These are phyloP conservation scores for Bretziella fagacearum DNA, from an alignment of 2,329 filamentous ascomycete genomes.

Conservation along the genomic window DNA sequence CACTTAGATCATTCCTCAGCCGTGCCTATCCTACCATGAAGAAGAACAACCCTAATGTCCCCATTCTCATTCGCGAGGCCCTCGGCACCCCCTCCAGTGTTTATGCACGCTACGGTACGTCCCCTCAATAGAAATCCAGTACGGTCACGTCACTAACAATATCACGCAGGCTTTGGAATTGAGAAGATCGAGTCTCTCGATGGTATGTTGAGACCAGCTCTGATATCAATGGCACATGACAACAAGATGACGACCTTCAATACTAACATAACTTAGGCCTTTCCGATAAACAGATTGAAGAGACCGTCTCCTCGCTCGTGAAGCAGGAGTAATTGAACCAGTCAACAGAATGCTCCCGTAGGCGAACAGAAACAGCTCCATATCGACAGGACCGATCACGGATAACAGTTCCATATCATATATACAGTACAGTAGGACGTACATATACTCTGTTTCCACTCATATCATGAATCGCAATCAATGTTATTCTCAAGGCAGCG, in stretches of 20 bases:
- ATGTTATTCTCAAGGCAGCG: too few relatives aligned
- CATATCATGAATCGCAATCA: too few relatives aligned
- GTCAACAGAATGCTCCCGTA: not conserved
- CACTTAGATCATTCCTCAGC: conserved; percentile 63
- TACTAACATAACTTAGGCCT: conserved; percentile 24
- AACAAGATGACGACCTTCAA: not conserved
- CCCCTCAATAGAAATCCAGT: too few relatives aligned
- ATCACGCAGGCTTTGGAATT: conserved; percentile 32
- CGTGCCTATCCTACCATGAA: conserved; percentile 97
- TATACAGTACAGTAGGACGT: not conserved
- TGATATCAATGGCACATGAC: not conserved
- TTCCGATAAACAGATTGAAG: conserved; percentile 44
- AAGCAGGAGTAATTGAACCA: conserved; percentile 21
- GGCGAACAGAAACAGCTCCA: conserved; percentile 4
- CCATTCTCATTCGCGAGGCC: conserved; percentile 90
- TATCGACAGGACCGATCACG: not conserved
- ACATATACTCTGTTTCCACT: too few relatives aligned
- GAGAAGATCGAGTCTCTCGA: conserved; percentile 42
- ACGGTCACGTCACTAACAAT: conserved; percentile 2
- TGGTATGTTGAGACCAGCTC: conserved; percentile 21
- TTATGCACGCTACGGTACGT: conserved; percentile 79
- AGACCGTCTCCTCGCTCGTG: conserved; percentile 37
- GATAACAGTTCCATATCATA: not conserved
- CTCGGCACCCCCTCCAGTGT: conserved; percentile 68
- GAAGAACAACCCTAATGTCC: conserved; percentile 88